Evolutionary conservation across 2,329 filamentous ascomycete genomes (phyloP).

Genomic region (Chaetomiaceae sp.): DNA sequence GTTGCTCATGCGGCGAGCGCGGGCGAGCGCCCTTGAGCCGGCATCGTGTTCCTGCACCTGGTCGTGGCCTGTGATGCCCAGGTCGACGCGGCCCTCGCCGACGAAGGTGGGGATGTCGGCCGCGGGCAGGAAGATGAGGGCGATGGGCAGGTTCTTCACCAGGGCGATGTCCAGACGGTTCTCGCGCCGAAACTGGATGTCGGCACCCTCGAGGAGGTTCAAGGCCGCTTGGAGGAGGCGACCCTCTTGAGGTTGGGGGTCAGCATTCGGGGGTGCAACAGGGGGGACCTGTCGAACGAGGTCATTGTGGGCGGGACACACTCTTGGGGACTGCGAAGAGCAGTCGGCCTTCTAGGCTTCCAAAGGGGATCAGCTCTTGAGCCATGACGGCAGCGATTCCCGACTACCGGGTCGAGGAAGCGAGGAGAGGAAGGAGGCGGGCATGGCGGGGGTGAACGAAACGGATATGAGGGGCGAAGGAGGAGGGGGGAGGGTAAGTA

Average conservation of each 20-base stretch:
- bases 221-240: constrained; percentile 83
- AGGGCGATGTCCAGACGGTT: constrained; percentile 94
- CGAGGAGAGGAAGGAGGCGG: neutral
- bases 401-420: neutral
- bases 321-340: constrained; percentile 98
- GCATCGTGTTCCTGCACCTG: constrained; percentile 89
- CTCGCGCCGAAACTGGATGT: constrained; percentile 95
- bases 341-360: constrained; percentile 83
- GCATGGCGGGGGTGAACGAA: neutral
- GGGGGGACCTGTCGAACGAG: neutral
- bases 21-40: constrained; percentile 47
- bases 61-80: constrained; percentile 92
- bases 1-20: constrained; percentile 45
- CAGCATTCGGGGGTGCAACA: constrained; percentile 17
- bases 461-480: neutral
- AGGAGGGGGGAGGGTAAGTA: constrained; percentile 12
- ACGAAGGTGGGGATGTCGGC: constrained; percentile 98
- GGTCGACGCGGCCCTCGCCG: constrained; percentile 85
- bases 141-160: constrained; percentile 93
- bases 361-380: constrained; percentile 21
- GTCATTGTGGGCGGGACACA: constrained; percentile 46
- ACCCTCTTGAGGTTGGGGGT: constrained; percentile 61
- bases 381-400: constrained; percentile 5
- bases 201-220: constrained; percentile 86
- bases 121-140: constrained; percentile 92